Percentiles rank a stretch among this genome's conserved stretches.
Evolutionary conservation across 139 green algal genomes (phyloP).

Genomic region (Chlorella vulgaris): DNA sequence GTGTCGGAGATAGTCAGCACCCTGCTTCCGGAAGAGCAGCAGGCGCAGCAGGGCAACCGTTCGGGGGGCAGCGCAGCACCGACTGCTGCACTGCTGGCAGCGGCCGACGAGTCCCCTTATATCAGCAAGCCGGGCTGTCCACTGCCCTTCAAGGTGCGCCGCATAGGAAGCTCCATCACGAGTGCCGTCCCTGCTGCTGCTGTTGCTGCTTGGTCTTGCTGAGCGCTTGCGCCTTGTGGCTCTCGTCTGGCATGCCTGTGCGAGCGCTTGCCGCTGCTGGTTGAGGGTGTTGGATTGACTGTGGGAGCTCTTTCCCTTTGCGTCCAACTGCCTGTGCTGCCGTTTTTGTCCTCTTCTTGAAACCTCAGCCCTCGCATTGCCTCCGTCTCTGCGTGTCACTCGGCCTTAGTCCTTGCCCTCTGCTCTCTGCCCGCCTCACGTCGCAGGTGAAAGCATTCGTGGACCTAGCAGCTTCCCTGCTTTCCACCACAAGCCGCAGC

Average conservation of each 20-base stretch:
- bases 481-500: constrained; percentile 40
- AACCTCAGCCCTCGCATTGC: too few species aligned
- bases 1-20: constrained; percentile 69
- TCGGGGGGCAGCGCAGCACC: constrained; percentile 17
- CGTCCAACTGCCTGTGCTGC: too few species aligned
- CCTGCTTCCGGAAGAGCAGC: not conserved
- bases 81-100: constrained; percentile 15
- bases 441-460: constrained; percentile 64
- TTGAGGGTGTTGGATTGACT: too few species aligned
- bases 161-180: not conserved
- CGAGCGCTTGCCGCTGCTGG: too few species aligned
- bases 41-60: not conserved
- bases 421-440: too few species aligned
- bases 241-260: too few species aligned
- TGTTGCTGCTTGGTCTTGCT: not conserved
- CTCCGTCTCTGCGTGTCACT: not conserved
- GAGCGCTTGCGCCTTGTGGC: not conserved
- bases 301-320: too few species aligned
- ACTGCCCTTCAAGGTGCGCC: constrained; percentile 52
- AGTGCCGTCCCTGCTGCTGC: not conserved
- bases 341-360: too few species aligned
- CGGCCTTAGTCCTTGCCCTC: not conserved
- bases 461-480: constrained; percentile 60
- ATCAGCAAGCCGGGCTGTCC: constrained; percentile 40
- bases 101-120: constrained; percentile 35